Evolutionary conservation across 306 rosid species (phyloP), one percentile per base, ranked within the genome.

Genomic region (Senna tora): DNA sequence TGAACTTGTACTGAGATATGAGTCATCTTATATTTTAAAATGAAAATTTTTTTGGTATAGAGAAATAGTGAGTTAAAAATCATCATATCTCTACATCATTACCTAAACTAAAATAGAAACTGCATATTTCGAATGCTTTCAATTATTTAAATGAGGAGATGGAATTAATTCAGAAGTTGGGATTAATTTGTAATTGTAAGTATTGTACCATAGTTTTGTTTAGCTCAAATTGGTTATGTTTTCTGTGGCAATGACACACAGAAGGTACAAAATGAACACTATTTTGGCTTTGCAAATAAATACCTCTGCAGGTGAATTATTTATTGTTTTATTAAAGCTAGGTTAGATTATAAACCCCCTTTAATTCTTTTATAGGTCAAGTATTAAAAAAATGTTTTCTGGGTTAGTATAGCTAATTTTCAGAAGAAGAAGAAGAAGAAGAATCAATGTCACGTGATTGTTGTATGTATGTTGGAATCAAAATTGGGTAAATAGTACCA

Each of bases 401-500:
- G 30, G 30, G 30, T 3, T 25, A 25, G 2, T 25, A n/a, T n/a
- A 25, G 30, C 30, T 25, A 25, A 25, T 25, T 25, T 25, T 25
- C 30, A 1, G 30, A 25, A 25, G 30, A 25, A 41, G 36, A 20
- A 19, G 53, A 19, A 22, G 69, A 46, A 22, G 21, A 30, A 65
- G 14, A 28, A n/a, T 5, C n/a, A 45, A n/a, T 28, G 33, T 28
- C 39, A 53, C 36, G 73, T 71, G 61, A 57, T 47, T 46, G 42
- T 14, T 65, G 70, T 56, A 28, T 57, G n/a, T n/a, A 25, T 25
- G 77, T 38, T 52, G 57, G 78, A 72, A 72, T 65, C 32, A 47
- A 75, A 33, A 25, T 75, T 11, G 59, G 70, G 66, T 50, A 50
- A 56, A 65, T n/a, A 20, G 75, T 58, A 58, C 81, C 67, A 25